Evolutionary conservation across 345 rosid genomes (phyloP).

Genomic region (Salix viminalis): DNA sequence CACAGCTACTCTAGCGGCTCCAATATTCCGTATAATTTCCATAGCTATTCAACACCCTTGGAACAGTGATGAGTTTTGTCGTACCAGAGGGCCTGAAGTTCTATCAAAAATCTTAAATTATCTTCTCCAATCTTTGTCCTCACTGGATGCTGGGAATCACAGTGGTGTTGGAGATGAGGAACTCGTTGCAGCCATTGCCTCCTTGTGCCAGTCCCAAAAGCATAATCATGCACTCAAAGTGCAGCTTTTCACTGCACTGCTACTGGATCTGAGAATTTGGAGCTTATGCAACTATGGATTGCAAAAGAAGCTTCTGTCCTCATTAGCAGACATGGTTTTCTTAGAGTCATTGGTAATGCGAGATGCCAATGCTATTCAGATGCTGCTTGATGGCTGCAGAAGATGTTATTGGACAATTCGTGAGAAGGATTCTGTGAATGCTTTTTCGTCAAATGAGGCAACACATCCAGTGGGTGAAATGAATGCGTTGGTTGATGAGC

Average conservation of each 20-base stretch:
- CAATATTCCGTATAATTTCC: constrained; percentile 79
- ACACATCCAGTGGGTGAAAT: constrained; percentile 84
- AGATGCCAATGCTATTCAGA: constrained; percentile 93
- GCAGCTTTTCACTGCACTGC: constrained; percentile 81
- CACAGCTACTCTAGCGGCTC: constrained; percentile 77
- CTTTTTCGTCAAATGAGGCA: constrained; percentile 54
- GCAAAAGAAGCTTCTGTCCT: constrained; percentile 92
- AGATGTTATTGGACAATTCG: constrained; percentile 90
- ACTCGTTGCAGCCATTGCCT: constrained; percentile 93
- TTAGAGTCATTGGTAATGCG: constrained; percentile 91
- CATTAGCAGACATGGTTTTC: constrained; percentile 98
- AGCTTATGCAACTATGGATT: constrained; percentile 95
- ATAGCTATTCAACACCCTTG: constrained; percentile 78
- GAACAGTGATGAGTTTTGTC: constrained; percentile 84
- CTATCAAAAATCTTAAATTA: constrained; percentile 77
- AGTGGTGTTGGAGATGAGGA: constrained; percentile 85
- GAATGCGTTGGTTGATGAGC: constrained; percentile 97
- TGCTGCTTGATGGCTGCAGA: constrained; percentile 99
- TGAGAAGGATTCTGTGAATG: constrained; percentile 72
- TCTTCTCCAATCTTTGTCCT: constrained; percentile 79
- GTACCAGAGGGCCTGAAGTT: constrained; percentile 79
- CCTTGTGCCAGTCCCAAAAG: constrained; percentile 85
- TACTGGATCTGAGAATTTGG: constrained; percentile 92
- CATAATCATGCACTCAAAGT: constrained; percentile 84
- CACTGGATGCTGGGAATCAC: constrained; percentile 49